phyloP scores from a whole-genome alignment of 805 yeast genomes.

The Candida sakaeoensis region DNA sequence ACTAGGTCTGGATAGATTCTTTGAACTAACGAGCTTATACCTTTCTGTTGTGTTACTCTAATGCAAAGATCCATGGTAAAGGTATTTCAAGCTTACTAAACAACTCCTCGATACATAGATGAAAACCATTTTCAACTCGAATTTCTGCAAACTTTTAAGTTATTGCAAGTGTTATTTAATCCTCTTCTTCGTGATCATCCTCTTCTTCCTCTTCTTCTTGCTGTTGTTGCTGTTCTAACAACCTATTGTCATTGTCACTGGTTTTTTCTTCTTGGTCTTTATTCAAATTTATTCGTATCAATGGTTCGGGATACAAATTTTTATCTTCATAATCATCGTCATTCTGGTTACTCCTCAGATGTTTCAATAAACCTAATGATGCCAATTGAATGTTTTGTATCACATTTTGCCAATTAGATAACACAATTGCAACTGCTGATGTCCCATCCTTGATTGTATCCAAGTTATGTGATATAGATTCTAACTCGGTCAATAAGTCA shows the following conservation, averaged over 20 bases:
- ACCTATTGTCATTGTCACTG: background rate
- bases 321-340: slow-evolving; percentile 31
- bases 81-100: too few species aligned
- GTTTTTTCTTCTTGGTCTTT: too few species aligned
- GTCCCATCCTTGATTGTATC: slow-evolving; percentile 54
- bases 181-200: too few species aligned
- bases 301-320: slow-evolving; percentile 64
- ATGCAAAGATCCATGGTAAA: too few species aligned
- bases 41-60: too few species aligned
- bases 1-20: too few species aligned
- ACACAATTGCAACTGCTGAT: slow-evolving; percentile 52
- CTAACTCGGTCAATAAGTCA: slow-evolving; percentile 44
- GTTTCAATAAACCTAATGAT: slow-evolving; percentile 44
- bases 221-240: background rate
- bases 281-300: slow-evolving; percentile 55
- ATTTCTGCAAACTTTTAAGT: too few species aligned
- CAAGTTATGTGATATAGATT: slow-evolving; percentile 45
- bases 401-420: slow-evolving; percentile 65
- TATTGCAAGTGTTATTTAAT: too few species aligned
- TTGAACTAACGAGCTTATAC: too few species aligned
- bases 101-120: too few species aligned
- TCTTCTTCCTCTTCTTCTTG: background rate
- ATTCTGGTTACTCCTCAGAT: slow-evolving; percentile 29
- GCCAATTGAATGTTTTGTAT: slow-evolving; percentile 61
- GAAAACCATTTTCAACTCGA: too few species aligned